Base-by-base conservation (phyloP, 306 rosid genomes). In the Rosa persica region DNA sequence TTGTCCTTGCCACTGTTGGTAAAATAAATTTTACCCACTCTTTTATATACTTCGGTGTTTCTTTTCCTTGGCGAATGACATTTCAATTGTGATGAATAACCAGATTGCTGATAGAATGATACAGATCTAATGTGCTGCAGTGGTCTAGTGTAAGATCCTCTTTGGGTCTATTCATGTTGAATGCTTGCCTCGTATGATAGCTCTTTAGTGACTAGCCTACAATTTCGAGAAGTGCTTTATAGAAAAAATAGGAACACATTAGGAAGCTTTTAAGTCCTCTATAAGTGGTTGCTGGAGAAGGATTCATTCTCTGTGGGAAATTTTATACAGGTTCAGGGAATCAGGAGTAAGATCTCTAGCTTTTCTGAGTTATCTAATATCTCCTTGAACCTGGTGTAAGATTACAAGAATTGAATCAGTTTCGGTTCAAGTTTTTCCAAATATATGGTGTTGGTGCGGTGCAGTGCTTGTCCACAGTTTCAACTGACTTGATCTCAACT, bases 1-100 rank as follows among this genome's bases (percentile, higher is more conserved):
- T 76, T 78, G 84, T 84, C 66, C 74, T 75, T 76, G 66, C 48
- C 75, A 60, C 36, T 30, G 36, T 30, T 30, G 3, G 36, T 30
- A 30, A 30, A 30, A 30, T 30, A 30, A 30, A 30, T 30, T 30
- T 30, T 30, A 30, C 36, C 36, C 36, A 2, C 36, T 61, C 55
- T 16, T 43, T 12, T 12, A 19, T 38, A 67, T 61, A 36, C 70
- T 19, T 4, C 64, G 44, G 72, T 61, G 75, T 30, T 62, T 74
- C 25, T 57, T 67, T 82, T 83, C 51, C 61, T 74, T 84, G 8
- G 13, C 58, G 62, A 49, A 30, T 74, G 61, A 47, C 40, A 12
- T 48, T 67, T 49, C 36, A 65, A 70, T 74, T 30, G 70, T 49
- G 69, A 49, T 48, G 20, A 20, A 42, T 34, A 39, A 77, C 60